Evolutionary conservation across 2,329 filamentous ascomycete species (phyloP).

Genomic region (Elsinoe arachidis): DNA sequence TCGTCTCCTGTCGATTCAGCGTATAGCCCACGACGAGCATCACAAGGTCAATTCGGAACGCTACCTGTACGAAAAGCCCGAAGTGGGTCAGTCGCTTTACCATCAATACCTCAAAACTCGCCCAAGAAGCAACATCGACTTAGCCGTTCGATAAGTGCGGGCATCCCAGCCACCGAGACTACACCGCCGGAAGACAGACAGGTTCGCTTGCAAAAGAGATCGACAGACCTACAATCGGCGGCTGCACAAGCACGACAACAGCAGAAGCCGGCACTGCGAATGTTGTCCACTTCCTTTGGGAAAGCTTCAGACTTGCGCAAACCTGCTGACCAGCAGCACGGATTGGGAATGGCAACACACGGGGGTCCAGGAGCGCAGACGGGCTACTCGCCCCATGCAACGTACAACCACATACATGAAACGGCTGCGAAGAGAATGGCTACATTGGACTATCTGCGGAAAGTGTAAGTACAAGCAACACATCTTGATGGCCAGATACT

Average conservation of each 20-base stretch:
- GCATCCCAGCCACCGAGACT: slow-evolving; percentile 13
- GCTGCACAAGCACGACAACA: neutral
- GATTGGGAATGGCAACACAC: slow-evolving; percentile 1
- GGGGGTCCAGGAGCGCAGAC: slow-evolving; percentile 11
- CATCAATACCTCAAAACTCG: slow-evolving; percentile 11
- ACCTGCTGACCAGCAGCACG: neutral
- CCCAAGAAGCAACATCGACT: slow-evolving; percentile 16
- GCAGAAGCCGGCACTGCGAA: slow-evolving; percentile 7
- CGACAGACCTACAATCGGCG: neutral
- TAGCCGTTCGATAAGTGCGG: slow-evolving; percentile 18
- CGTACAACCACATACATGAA: slow-evolving; percentile 68
- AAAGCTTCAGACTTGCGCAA: slow-evolving; percentile 8
- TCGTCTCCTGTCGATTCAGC: slow-evolving; percentile 13
- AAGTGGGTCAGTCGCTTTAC: slow-evolving; percentile 6
- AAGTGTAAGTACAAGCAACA: slow-evolving; percentile 57
- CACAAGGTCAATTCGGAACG: slow-evolving; percentile 8
- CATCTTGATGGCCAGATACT: neutral
- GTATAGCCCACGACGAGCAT: slow-evolving; percentile 8
- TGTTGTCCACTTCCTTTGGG: slow-evolving; percentile 11
- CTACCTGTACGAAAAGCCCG: slow-evolving; percentile 6
- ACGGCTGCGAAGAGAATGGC: slow-evolving; percentile 86
- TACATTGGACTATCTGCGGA: slow-evolving; percentile 84
- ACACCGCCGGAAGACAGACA: slow-evolving; percentile 9
- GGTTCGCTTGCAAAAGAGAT: neutral
- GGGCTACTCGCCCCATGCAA: slow-evolving; percentile 44